Percentiles rank a stretch among this genome's conserved stretches.
Evolutionary conservation across 768 basidiomycete species (phyloP).

Genomic region (Daedaleopsis sinensis): DNA sequence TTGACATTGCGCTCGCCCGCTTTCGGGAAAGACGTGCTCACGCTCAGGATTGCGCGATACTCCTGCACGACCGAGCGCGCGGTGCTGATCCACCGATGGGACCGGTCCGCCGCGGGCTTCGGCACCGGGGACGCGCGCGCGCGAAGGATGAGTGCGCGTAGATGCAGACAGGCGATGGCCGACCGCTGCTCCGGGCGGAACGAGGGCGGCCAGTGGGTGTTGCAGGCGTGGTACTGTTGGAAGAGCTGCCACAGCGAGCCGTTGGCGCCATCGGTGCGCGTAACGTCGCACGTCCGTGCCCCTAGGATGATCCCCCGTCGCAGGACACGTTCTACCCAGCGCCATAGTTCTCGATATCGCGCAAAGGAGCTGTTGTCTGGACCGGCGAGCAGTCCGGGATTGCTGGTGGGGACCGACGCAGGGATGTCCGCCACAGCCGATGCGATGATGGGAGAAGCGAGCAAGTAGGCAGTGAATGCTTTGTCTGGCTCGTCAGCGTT

Average conservation of each 20-base stretch:
- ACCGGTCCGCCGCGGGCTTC: conserved; percentile 33
- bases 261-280: conserved; percentile 35
- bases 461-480: conserved; percentile 61
- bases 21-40: conserved; percentile 74
- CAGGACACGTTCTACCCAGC: conserved; percentile 83
- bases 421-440: conserved; percentile 50
- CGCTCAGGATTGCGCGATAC: conserved; percentile 67
- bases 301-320: conserved; percentile 77
- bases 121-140: conserved; percentile 23
- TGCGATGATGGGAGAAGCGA: conserved; percentile 57
- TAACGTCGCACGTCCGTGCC: conserved; percentile 47
- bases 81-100: conserved; percentile 62
- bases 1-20: conserved; percentile 79
- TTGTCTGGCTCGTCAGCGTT: conserved; percentile 47
- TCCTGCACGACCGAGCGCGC: conserved; percentile 71
- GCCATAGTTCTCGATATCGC: conserved; percentile 80
- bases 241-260: conserved; percentile 66
- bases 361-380: conserved; percentile 56
- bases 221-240: conserved; percentile 60
- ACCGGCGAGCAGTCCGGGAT: conserved; percentile 25
- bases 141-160: conserved; percentile 71
- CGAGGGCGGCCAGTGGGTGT: conserved; percentile 72
- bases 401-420: conserved; percentile 28
- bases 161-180: conserved; percentile 66
- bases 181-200: conserved; percentile 82